Evolutionary conservation across 371 early-diverging fungal genomes (phyloP).

Genomic region (Mortierella sp.): DNA sequence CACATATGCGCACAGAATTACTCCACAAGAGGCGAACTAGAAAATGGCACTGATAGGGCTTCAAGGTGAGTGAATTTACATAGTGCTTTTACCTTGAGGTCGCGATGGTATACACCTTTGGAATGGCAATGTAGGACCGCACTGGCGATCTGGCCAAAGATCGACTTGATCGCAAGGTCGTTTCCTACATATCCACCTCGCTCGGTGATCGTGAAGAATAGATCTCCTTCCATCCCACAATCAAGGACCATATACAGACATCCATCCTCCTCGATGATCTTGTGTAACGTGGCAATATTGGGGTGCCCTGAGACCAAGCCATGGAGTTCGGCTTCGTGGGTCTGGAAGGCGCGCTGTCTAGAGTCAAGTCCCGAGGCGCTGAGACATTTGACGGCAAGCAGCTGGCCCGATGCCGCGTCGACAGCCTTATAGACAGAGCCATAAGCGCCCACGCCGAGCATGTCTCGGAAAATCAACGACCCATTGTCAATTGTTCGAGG

Average conservation of each 20-base stretch:
- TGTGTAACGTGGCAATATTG: constrained; percentile 80
- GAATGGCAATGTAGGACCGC: constrained; percentile 71
- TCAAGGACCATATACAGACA: constrained; percentile 81
- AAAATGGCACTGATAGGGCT: too few species aligned
- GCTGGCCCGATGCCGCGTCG: constrained; percentile 50
- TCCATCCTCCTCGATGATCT: constrained; percentile 75
- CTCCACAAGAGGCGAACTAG: too few species aligned
- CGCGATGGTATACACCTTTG: constrained; percentile 75
- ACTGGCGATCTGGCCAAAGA: constrained; percentile 68
- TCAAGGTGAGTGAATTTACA: too few species aligned
- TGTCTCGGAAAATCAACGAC: constrained; percentile 38
- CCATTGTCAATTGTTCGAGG: constrained; percentile 32
- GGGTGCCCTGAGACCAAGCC: constrained; percentile 72
- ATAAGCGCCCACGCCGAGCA: constrained; percentile 79
- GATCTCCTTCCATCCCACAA: constrained; percentile 75
- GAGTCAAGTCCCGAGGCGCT: constrained; percentile 66
- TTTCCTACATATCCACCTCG: constrained; percentile 63
- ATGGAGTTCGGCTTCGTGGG: constrained; percentile 81
- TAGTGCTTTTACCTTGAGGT: constrained; percentile 71
- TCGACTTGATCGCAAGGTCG: constrained; percentile 61
- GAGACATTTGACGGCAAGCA: constrained; percentile 77
- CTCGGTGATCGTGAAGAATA: constrained; percentile 74
- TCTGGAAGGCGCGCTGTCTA: constrained; percentile 71
- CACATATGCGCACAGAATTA: too few species aligned
- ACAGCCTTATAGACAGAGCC: constrained; percentile 76